Base-by-base conservation (phyloP, 73 alveolate genomes). In the Urostyla sp. region DNA sequence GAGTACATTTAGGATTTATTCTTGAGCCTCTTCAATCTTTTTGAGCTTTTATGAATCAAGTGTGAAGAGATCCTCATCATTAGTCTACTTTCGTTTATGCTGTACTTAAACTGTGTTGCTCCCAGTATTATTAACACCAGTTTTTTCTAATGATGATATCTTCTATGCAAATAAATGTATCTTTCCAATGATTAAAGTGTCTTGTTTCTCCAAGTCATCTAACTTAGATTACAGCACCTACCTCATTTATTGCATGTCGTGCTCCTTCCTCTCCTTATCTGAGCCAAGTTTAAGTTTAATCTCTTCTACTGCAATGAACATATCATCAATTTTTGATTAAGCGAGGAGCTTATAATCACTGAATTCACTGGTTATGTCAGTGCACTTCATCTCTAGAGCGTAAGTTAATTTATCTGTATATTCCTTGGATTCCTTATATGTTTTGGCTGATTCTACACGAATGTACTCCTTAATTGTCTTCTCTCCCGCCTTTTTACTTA, bases 301-400 rank as follows among this genome's bases (percentile, higher is more conserved):
- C 43, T n/a, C 56, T 51, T 58, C 66, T 56, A 23, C 79, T 81
- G 18, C 79, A 78, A 75, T 87, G 91, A 31, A 80, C 94, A 59
- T 81, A 87, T 87, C 94, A 27, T 87, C 80, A 0, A 87, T 79
- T 58, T 87, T 87, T 88, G 91, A 87, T 21, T 63, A 72, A 6
- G 94, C 80, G 67, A 69, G 67, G 51, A 78, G 57, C 37, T 87
- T 91, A 7, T 80, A 57, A 6, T 80, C 91, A 13, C 60, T 46
- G 0, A 80, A 49, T 49, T 87, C 80, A n/a, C 63, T 72, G 55
- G 31, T 69, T 87, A 36, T 63, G 56, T 20, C 21, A 72, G 24
- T 78, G 75, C 59, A 45, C 13, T 52, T 40, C 0, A 15, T 52
- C 58, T n/a, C n/a, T n/a, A n/a, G n/a, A n/a, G n/a, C n/a, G n/a